These are phyloP conservation scores for Rubus idaeus DNA, from an alignment of 306 rosid species.

Conservation along the genomic window DNA sequence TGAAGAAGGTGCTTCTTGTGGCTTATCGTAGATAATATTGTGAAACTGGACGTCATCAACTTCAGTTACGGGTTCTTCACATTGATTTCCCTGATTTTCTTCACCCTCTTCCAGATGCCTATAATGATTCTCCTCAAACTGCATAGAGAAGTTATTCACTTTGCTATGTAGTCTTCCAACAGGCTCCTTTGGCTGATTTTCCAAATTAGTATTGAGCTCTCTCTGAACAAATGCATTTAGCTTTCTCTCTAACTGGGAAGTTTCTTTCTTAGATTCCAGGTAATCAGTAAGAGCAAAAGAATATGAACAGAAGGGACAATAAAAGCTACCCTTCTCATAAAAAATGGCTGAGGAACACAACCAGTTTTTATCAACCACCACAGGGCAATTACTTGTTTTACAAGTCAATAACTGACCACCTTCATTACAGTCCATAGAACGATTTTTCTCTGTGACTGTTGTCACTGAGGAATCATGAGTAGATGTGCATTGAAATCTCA, in stretches of 20 bases:
- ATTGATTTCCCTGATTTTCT: conserved; percentile 33
- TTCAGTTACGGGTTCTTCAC: conserved; percentile 32
- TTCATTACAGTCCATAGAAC: conserved; percentile 57
- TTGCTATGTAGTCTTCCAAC: conserved; percentile 29
- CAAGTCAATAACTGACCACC: conserved; percentile 61
- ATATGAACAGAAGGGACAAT: conserved; percentile 74
- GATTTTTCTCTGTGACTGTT: conserved; percentile 25
- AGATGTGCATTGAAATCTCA: conserved; percentile 34
- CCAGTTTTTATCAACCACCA: conserved; percentile 63
- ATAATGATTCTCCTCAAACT: conserved; percentile 30
- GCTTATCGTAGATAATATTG: conserved; percentile 24
- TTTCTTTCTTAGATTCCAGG: conserved; percentile 57
- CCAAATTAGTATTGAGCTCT: not conserved
- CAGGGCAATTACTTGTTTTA: conserved; percentile 48
- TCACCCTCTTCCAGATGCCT: conserved; percentile 27
- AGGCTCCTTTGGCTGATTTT: conserved; percentile 24
- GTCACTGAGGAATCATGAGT: conserved; percentile 32
- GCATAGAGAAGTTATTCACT: conserved; percentile 20
- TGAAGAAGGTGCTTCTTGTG: conserved; percentile 22
- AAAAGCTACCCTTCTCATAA: conserved; percentile 41
- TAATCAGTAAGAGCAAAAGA: conserved; percentile 53
- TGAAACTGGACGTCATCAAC: conserved; percentile 23
- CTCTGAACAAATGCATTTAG: conserved; percentile 37
- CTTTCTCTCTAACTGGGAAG: conserved; percentile 48
- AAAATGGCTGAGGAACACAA: conserved; percentile 37